Conservation (phyloP, 2,329 filamentous ascomycete species). For the Xylaria sp. region DNA sequence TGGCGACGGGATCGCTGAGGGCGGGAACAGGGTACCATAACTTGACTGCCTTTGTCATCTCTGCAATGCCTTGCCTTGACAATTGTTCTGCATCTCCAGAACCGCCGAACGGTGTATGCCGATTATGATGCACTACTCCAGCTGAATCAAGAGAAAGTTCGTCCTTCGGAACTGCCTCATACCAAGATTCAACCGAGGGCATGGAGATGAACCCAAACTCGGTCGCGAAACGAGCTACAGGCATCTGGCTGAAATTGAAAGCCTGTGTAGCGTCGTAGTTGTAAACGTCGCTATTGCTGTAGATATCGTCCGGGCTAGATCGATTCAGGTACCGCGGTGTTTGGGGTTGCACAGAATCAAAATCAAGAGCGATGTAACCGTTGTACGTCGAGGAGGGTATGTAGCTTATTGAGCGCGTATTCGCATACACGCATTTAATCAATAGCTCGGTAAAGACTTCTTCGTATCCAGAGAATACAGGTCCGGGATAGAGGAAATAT, state of each 20-base stretch:
- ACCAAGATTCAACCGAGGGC: constrained; percentile 69
- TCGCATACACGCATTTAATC: constrained; percentile 65
- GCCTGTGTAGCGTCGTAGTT: constrained; percentile 64
- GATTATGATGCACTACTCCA: constrained; percentile 65
- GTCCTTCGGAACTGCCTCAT: constrained; percentile 59
- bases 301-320: constrained; percentile 60
- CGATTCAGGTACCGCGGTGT: constrained; percentile 66
- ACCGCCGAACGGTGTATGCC: constrained; percentile 65
- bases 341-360: constrained; percentile 63
- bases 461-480: constrained; percentile 64
- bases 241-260: constrained; percentile 65
- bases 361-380: constrained; percentile 54
- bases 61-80: constrained; percentile 57
- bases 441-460: constrained; percentile 66
- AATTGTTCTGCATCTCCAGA: constrained; percentile 60
- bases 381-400: constrained; percentile 65
- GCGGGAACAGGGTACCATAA: constrained; percentile 66
- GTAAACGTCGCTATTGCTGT: constrained; percentile 70
- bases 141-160: constrained; percentile 68
- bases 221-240: constrained; percentile 68
- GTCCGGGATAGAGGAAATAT: constrained; percentile 52
- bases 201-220: constrained; percentile 73
- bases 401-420: constrained; percentile 68
- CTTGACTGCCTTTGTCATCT: constrained; percentile 68
- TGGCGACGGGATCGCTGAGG: constrained; percentile 62